Percentiles rank a stretch among this genome's conserved stretches.
Evolutionary conservation across 163 green algal genomes (phyloP).

Genomic region (Prototheca stagnorum): DNA sequence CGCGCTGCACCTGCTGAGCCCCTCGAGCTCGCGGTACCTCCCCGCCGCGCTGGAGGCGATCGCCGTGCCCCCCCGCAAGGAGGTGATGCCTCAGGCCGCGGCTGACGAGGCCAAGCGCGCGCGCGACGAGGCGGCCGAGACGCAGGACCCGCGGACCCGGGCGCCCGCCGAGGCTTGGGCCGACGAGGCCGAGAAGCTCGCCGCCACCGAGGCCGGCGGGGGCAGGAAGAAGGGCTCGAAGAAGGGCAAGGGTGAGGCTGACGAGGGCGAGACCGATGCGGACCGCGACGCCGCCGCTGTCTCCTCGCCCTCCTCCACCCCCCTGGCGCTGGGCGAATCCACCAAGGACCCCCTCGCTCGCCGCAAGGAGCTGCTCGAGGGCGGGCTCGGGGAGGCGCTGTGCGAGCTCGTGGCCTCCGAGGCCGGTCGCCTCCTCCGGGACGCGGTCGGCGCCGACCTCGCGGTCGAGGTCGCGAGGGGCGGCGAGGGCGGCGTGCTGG

Average conservation of each 20-base stretch:
- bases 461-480: slow-evolving; percentile 48
- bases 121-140: not conserved
- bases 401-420: slow-evolving; percentile 6
- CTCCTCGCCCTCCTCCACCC: not conserved
- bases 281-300: slow-evolving; percentile 5
- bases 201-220: not conserved
- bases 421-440: slow-evolving; percentile 28
- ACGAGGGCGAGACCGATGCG: slow-evolving; percentile 1
- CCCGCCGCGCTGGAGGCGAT: slow-evolving; percentile 34
- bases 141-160: not conserved
- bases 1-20: slow-evolving; percentile 59
- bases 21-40: slow-evolving; percentile 43
- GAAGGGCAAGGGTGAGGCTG: slow-evolving; percentile 12
- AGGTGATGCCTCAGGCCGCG: not conserved
- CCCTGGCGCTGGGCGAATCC: slow-evolving; percentile 33
- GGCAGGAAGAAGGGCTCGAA: slow-evolving; percentile 6
- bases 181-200: not conserved
- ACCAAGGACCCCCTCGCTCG: slow-evolving; percentile 46
- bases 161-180: slow-evolving; percentile 4
- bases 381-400: slow-evolving; percentile 30
- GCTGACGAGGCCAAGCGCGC: not conserved
- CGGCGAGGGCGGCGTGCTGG: slow-evolving; percentile 30
- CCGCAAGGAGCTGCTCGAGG: slow-evolving; percentile 42
- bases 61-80: slow-evolving; percentile 30
- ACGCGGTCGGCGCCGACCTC: slow-evolving; percentile 30